Conservation (phyloP, 805 yeast genomes). For the Kazachstania africana region DNA sequence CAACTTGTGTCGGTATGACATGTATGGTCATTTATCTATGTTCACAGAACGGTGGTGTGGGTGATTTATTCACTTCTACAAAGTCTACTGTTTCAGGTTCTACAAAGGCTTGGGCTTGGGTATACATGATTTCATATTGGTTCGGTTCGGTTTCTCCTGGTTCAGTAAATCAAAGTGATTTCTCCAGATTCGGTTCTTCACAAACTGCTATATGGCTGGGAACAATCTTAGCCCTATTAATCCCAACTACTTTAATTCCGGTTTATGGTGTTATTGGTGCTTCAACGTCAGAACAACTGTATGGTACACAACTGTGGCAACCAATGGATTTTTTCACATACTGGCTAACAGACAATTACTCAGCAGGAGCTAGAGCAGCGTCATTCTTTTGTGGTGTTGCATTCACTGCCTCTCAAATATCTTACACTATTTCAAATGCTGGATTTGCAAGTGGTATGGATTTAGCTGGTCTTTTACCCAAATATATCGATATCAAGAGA, state of each 20-base stretch:
- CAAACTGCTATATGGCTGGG: constrained; percentile 20
- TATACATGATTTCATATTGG: constrained; percentile 31
- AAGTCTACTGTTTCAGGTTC: constrained; percentile 24
- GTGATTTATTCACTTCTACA: constrained; percentile 21
- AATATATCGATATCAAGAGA: constrained; percentile 29
- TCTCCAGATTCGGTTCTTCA: constrained; percentile 29
- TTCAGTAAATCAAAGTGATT: constrained; percentile 30
- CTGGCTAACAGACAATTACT: constrained; percentile 21
- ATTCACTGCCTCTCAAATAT: constrained; percentile 27
- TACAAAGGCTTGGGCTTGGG: constrained; percentile 31
- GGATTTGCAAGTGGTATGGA: constrained; percentile 35
- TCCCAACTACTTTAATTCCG: constrained; percentile 32
- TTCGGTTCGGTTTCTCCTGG: constrained; percentile 32
- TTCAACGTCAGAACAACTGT: constrained; percentile 26
- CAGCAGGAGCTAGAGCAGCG: constrained; percentile 28
- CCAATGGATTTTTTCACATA: constrained; percentile 27
- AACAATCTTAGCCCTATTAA: constrained; percentile 23
- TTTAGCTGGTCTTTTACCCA: constrained; percentile 30
- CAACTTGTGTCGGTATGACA: constrained; percentile 29
- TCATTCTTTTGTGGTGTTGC: constrained; percentile 30
- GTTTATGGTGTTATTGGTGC: constrained; percentile 34
- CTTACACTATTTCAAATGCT: constrained; percentile 29
- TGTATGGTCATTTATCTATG: constrained; percentile 28
- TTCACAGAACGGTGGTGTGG: constrained; percentile 26
- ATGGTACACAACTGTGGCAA: constrained; percentile 26